These are phyloP conservation scores for Backusella parvicylindrica DNA, from an alignment of 192 early-diverging fungal genomes.

Conservation along the genomic window DNA sequence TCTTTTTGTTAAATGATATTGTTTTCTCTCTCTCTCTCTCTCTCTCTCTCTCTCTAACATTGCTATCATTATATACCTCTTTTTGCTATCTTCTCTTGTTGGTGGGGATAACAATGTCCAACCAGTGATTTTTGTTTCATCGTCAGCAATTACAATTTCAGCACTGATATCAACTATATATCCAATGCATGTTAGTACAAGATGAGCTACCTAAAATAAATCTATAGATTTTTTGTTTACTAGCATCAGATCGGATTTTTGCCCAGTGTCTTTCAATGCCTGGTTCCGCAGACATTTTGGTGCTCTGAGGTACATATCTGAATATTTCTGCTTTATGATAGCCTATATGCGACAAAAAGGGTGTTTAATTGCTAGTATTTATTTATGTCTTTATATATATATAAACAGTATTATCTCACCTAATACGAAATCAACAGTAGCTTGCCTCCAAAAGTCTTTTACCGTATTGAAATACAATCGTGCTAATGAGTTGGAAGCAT, in stretches of 20 bases:
- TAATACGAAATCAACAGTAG: conserved; percentile 52
- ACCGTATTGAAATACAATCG: conserved; percentile 73
- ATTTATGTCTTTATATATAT: conserved; percentile 36
- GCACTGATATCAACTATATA: conserved; percentile 45
- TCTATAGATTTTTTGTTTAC: conserved; percentile 15
- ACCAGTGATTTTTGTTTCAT: conserved; percentile 55
- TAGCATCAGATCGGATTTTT: conserved; percentile 40
- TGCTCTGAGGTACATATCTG: conserved; percentile 23
- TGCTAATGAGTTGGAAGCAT: conserved; percentile 73
- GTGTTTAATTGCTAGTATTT: neutral
- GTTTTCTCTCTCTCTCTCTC: too few species aligned
- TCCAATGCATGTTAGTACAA: neutral
- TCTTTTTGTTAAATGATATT: neutral
- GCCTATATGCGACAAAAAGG: neutral
- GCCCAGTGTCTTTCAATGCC: conserved; percentile 34
- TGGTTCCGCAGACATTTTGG: conserved; percentile 36
- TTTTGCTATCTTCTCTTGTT: conserved; percentile 37
- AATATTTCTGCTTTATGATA: conserved; percentile 38
- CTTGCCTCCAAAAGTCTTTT: conserved; percentile 69
- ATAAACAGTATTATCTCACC: conserved; percentile 28
- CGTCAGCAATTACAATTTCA: conserved; percentile 60
- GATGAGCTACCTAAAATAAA: neutral
- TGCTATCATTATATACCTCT: conserved; percentile 27
- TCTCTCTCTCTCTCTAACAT: too few species aligned
- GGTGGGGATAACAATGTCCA: conserved; percentile 60